Conservation (phyloP, 805 yeast genomes). For the Torulaspora franciscae region DNA sequence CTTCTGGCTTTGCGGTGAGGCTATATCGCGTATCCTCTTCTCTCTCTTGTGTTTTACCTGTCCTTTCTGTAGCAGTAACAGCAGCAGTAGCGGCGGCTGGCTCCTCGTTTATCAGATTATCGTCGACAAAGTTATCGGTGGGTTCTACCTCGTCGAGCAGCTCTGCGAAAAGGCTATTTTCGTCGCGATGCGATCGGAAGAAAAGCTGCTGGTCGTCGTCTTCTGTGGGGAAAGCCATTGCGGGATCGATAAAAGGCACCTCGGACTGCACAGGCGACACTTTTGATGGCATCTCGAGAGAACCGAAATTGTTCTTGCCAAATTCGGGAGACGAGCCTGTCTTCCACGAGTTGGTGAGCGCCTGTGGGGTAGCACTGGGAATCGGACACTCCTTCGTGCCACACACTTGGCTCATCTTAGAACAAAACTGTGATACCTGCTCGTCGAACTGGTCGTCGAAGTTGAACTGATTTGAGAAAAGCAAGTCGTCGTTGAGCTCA, state of each 20-base stretch:
- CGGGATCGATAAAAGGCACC: conserved; percentile 27
- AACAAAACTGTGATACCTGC: conserved; percentile 70
- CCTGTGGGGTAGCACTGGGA: conserved; percentile 38
- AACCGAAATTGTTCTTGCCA: conserved; percentile 18
- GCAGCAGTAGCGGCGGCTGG: conserved; percentile 2
- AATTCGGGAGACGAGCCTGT: conserved; percentile 14
- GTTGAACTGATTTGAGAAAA: conserved; percentile 32
- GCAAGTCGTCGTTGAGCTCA: conserved; percentile 5
- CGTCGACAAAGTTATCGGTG: conserved; percentile 8
- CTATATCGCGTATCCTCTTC: conserved; percentile 14
- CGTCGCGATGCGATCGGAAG: conserved; percentile 16
- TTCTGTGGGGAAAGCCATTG: conserved; percentile 31
- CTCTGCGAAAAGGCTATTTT: conserved; percentile 15
- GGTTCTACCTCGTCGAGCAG: conserved; percentile 20
- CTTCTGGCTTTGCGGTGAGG: conserved; percentile 29
- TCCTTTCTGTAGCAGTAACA: neutral
- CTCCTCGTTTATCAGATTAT: conserved; percentile 18
- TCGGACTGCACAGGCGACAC: neutral
- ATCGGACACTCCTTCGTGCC: conserved; percentile 68
- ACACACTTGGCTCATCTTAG: conserved; percentile 71
- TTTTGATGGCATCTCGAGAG: neutral
- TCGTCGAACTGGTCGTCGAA: conserved; percentile 54
- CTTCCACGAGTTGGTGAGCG: conserved; percentile 14
- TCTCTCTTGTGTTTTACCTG: neutral
- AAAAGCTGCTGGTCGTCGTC: conserved; percentile 17